Conservation (phyloP, 805 yeast genomes). For the Blastobotrys terrestris region DNA sequence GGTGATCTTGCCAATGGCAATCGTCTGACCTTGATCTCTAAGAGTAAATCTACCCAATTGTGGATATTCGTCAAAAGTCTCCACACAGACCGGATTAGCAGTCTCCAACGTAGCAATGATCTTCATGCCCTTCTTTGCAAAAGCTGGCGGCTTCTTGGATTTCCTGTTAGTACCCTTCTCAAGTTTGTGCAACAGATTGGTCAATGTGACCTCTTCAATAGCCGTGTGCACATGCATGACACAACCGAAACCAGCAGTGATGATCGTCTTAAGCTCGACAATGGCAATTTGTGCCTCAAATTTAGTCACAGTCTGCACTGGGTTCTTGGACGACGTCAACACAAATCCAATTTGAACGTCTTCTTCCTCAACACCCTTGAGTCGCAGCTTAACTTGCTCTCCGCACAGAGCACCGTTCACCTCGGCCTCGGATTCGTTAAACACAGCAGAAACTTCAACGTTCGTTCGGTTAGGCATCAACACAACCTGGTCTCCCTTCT, state of each 20-base stretch:
- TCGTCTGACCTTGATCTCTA: conserved; percentile 97
- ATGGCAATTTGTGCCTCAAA: conserved; percentile 97
- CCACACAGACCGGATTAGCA: conserved; percentile 85
- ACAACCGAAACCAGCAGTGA: conserved; percentile 94
- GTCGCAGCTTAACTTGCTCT: conserved; percentile 90
- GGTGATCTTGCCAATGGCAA: conserved; percentile 97
- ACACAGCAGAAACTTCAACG: conserved; percentile 82
- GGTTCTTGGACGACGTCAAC: conserved; percentile 75
- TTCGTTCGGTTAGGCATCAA: conserved; percentile 87
- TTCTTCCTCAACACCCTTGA: conserved; percentile 96
- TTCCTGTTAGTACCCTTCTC: conserved; percentile 96
- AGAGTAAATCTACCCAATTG: conserved; percentile 97
- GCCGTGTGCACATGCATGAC: conserved; percentile 99
- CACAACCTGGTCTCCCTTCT: conserved; percentile 66
- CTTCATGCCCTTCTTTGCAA: conserved; percentile 98
- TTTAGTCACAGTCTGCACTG: conserved; percentile 82
- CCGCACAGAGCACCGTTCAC: conserved; percentile 88
- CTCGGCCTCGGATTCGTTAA: conserved; percentile 93
- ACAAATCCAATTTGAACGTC: conserved; percentile 90
- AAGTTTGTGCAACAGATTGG: conserved; percentile 80
- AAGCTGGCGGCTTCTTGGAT: conserved; percentile 95
- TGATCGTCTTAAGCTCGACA: conserved; percentile 90
- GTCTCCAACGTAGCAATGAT: conserved; percentile 87
- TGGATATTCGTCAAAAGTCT: conserved; percentile 85
- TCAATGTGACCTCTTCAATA: conserved; percentile 85